A percentile compares a stretch with the other conserved stretches of the same genome.
Conservation (phyloP, 2,329 filamentous ascomycete species). For the Penicillium sp. region DNA sequence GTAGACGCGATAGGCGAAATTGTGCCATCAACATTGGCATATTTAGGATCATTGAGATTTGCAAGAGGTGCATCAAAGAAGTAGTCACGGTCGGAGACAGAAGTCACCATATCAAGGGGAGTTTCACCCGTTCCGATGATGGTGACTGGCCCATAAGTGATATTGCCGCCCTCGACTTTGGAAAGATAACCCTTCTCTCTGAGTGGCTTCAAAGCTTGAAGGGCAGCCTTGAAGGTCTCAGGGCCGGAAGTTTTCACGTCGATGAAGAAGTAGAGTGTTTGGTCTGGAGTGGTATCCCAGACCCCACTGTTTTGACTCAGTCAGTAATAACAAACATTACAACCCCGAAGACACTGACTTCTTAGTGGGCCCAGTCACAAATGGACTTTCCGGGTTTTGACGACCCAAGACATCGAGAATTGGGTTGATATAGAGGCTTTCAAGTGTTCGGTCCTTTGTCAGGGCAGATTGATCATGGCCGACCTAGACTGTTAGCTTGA, state of each 20-base stretch:
- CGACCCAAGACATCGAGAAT: constrained; percentile 56
- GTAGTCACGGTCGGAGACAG: constrained; percentile 50
- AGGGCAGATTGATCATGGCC: constrained; percentile 58
- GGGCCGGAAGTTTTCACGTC: constrained; percentile 62
- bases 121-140: constrained; percentile 63
- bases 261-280: constrained; percentile 66
- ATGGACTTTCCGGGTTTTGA: constrained; percentile 57
- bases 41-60: constrained; percentile 40
- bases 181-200: constrained; percentile 55
- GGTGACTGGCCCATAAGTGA: constrained; percentile 56
- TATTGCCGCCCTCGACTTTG: constrained; percentile 48
- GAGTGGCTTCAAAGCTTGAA: constrained; percentile 58
- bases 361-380: constrained; percentile 48
- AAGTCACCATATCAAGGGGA: constrained; percentile 49
- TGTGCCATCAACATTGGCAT: constrained; percentile 46
- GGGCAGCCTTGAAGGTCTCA: constrained; percentile 57
- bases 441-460: constrained; percentile 54
- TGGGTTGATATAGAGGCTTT: constrained; percentile 60
- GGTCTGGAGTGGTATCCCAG: constrained; percentile 55
- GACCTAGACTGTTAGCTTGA: constrained; percentile 40
- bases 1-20: constrained; percentile 58
- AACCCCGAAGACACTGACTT: constrained; percentile 39
- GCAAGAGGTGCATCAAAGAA: constrained; percentile 62
- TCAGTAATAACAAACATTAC: neutral
- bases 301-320: constrained; percentile 47